These are phyloP conservation scores for Cyclostephanos invisitatus DNA, from an alignment of 108 stramenopile genomes.

Conservation along the genomic window DNA sequence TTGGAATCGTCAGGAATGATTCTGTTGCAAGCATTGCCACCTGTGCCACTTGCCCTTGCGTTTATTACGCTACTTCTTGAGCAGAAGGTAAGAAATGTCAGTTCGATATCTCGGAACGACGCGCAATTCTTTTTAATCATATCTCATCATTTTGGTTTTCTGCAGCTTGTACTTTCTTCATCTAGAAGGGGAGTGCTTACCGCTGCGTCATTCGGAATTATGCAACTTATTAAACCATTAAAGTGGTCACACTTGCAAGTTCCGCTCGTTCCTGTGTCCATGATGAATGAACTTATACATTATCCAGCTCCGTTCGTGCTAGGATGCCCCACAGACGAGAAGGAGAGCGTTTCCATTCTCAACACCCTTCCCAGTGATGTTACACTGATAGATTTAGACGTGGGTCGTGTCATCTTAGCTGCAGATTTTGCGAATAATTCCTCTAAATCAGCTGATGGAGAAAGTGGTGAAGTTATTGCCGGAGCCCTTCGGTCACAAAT, in stretches of 20 bases:
- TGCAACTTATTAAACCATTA: conserved; percentile 62
- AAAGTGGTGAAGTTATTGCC: conserved; percentile 28
- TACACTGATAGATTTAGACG: conserved; percentile 86
- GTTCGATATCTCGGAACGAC: not conserved
- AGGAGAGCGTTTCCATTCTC: conserved; percentile 59
- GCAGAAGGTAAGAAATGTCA: conserved; percentile 60
- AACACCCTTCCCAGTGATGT: conserved; percentile 76
- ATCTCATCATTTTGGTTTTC: not conserved
- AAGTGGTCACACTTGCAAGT: conserved; percentile 83
- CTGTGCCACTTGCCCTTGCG: conserved; percentile 73
- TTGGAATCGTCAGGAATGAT: conserved; percentile 50
- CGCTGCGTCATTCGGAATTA: conserved; percentile 59
- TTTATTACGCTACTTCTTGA: conserved; percentile 76
- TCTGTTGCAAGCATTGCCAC: conserved; percentile 69
- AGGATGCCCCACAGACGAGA: conserved; percentile 74
- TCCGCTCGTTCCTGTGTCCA: conserved; percentile 74
- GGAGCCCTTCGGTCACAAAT: conserved; percentile 72
- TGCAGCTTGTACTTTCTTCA: conserved; percentile 69
- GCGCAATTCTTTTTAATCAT: not conserved
- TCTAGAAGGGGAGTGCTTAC: conserved; percentile 72
- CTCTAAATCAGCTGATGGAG: conserved; percentile 29
- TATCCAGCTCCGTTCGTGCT: conserved; percentile 89
- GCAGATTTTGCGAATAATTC: conserved; percentile 57
- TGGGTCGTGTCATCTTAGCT: conserved; percentile 85
- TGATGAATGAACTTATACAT: conserved; percentile 79